Base-by-base conservation (phyloP, 305 asterid species). In the Fraxinus sp. region DNA sequence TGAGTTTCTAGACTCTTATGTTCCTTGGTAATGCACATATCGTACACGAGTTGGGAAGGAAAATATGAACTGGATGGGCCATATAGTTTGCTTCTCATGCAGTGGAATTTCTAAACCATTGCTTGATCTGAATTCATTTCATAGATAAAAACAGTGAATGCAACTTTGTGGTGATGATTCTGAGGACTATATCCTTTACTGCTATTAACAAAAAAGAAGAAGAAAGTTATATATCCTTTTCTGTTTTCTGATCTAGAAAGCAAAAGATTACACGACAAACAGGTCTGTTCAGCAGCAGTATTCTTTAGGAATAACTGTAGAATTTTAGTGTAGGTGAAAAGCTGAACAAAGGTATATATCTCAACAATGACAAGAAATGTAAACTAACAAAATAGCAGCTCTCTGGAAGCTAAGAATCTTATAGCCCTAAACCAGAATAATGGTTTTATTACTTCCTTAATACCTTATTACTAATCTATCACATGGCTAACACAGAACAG, bases 141-240 rank as follows among this genome's bases (percentile, higher is more conserved):
- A 62, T 71, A 59, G 73, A 76, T 59, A 59, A 84, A 81, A 64
- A 59, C 72, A 76, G 84, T 76, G 44, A 78, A 68, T 75, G 74
- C 22, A 78, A 28, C 75, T 36, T 73, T 49, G 3, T 28, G 37
- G 77, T 33, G 79, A 76, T 41, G 70, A 70, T 78, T 59, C 70
- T 32, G 72, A 70, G 79, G 86, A 84, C 86, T 84, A 86, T 84
- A 75, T 80, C 81, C 87, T 78, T 78, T 64, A 55, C 85, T 83
- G 79, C 86, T 18, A 72, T 72, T 72, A 7, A 72, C 76, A 33
- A 33, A 72, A 72, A 72, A 72, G 11, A 66, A 66, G 76, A 33
- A 14, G 36, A 30, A 71, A 11, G 7, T 26, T 24, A 86, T 85
- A 84, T 84, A 73, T 80, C 85, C 90, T 78, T 78, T 73, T 35